These are phyloP conservation scores for Amauroascus verrucosus DNA, from an alignment of 2,329 filamentous ascomycete species.

Conservation along the genomic window DNA sequence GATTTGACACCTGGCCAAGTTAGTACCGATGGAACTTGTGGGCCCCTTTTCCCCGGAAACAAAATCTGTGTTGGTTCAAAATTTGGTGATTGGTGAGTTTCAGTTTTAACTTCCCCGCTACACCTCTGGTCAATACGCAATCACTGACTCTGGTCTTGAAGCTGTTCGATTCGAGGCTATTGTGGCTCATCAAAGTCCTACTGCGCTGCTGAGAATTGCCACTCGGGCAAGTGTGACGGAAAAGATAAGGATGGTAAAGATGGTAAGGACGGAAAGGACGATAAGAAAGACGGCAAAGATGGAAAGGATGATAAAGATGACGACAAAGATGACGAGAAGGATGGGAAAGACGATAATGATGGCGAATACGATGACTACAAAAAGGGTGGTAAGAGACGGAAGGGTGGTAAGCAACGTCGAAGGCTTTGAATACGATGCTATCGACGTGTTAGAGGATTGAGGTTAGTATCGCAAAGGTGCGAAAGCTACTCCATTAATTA, in stretches of 20 bases:
- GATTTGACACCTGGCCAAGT: constrained; percentile 8
- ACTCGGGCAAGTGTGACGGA: constrained; percentile 18
- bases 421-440: background rate
- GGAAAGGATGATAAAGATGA: background rate
- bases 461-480: background rate
- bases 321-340: background rate
- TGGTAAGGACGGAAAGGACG: background rate
- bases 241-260: background rate
- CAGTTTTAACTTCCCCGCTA: background rate
- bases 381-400: background rate
- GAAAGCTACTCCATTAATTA: background rate
- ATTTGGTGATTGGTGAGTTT: constrained; percentile 17
- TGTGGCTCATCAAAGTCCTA: constrained; percentile 19
- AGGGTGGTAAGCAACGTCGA: background rate
- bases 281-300: background rate
- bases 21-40: constrained; percentile 15
- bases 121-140: background rate
- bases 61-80: constrained; percentile 14
- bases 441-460: background rate
- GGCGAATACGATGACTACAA: background rate
- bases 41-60: constrained; percentile 13
- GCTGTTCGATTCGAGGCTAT: constrained; percentile 17
- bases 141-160: constrained; percentile 6
- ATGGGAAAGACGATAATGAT: background rate
- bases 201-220: constrained; percentile 19